phyloP scores from a whole-genome alignment of 83 land plant species.

The Picea mariana region DNA sequence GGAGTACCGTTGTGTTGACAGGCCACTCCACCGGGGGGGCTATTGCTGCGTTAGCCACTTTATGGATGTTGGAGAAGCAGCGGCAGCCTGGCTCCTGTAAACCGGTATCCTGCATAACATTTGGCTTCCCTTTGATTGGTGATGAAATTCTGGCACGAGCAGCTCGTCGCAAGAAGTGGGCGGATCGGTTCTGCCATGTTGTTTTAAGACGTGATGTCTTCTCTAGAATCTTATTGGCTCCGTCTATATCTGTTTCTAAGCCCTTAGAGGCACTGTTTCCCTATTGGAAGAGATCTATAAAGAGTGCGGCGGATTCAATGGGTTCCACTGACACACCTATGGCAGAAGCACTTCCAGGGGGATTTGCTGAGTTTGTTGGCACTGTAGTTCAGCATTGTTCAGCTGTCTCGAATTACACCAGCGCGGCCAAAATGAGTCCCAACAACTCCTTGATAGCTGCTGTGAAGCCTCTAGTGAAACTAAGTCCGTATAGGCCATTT shows the following conservation, averaged over 20 bases:
- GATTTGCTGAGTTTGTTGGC: too few relatives aligned
- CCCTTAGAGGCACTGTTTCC: slow-evolving; percentile 17
- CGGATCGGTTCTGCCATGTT: slow-evolving; percentile 48
- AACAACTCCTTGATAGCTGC: too few relatives aligned
- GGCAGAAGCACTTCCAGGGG: not conserved
- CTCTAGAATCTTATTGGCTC: slow-evolving; percentile 48
- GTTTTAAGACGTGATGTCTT: slow-evolving; percentile 39
- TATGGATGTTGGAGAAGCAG: too few relatives aligned
- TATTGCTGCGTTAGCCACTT: too few relatives aligned
- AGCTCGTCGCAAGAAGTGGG: slow-evolving; percentile 45
- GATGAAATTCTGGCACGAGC: slow-evolving; percentile 16
- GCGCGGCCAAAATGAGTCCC: too few relatives aligned
- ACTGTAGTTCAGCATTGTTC: too few relatives aligned
- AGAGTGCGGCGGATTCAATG: not conserved
- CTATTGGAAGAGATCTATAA: slow-evolving; percentile 26
- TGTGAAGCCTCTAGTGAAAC: too few relatives aligned
- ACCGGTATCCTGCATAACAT: slow-evolving; percentile 45
- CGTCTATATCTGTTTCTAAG: slow-evolving; percentile 3
- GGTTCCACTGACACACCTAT: not conserved
- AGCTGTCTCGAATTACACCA: too few relatives aligned
- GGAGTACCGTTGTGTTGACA: too few relatives aligned
- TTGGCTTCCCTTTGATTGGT: slow-evolving; percentile 49
- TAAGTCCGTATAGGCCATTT: too few relatives aligned
- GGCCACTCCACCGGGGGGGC: too few relatives aligned
- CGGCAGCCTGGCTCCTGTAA: too few relatives aligned